Evolutionary conservation across 768 basidiomycete species (phyloP).

Genomic region (Amanita thiersii): DNA sequence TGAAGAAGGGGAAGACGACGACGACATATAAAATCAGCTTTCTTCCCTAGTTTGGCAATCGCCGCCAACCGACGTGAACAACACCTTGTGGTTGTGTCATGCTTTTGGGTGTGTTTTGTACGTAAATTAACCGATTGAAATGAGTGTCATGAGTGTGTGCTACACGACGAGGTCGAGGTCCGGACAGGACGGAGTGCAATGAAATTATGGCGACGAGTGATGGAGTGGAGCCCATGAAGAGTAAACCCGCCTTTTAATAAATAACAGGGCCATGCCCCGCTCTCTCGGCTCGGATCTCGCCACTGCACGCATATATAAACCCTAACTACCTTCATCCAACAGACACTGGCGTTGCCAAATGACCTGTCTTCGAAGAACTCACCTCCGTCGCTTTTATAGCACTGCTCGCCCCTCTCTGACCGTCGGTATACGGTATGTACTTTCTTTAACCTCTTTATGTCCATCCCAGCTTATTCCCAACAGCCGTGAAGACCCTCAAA

Average conservation of each 20-base stretch:
- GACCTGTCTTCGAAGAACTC: not conserved
- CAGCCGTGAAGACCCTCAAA: conserved; percentile 66
- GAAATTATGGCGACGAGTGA: not conserved
- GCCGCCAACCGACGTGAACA: too few species aligned
- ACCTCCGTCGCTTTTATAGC: conserved; percentile 5
- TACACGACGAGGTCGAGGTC: too few species aligned
- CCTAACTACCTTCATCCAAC: not conserved
- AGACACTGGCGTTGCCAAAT: not conserved
- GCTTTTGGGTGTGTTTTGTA: too few species aligned
- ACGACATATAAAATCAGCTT: conserved; percentile 51
- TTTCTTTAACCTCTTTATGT: not conserved
- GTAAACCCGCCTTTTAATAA: conserved; percentile 13
- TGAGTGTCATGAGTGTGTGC: too few species aligned
- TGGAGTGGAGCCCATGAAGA: not conserved
- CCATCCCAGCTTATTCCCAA: not conserved
- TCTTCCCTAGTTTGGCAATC: not conserved
- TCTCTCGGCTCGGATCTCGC: conserved; percentile 21
- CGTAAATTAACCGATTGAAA: too few species aligned
- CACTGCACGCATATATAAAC: conserved; percentile 6
- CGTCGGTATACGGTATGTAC: conserved; percentile 23
- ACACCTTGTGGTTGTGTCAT: too few species aligned
- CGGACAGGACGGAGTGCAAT: too few species aligned
- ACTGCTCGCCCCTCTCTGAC: conserved; percentile 14
- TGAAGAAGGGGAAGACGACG: conserved; percentile 68
- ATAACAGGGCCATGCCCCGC: conserved; percentile 9